Conservation (phyloP, 805 yeast species). For the Saccharomycopsis guyanensis region DNA sequence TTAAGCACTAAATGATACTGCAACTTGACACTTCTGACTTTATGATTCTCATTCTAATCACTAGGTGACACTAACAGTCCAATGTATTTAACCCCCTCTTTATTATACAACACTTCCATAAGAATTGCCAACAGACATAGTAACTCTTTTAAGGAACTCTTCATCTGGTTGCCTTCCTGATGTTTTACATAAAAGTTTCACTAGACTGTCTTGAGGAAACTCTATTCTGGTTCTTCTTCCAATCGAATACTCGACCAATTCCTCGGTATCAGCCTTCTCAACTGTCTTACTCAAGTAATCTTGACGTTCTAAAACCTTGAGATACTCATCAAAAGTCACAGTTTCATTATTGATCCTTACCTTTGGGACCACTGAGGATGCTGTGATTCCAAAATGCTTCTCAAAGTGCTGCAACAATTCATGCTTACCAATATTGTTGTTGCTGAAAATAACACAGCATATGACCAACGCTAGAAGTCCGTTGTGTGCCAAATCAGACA, state of each 20-base stretch:
- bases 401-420: conserved; percentile 34
- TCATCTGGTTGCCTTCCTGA: conserved; percentile 20
- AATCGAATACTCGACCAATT: conserved; percentile 25
- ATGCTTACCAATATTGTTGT: conserved; percentile 32
- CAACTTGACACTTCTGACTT: too few relatives aligned
- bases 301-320: conserved; percentile 24
- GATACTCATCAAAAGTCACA: conserved; percentile 21
- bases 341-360: conserved; percentile 13
- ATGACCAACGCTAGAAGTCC: conserved; percentile 24
- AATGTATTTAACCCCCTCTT: too few relatives aligned
- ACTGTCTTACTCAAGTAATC: conserved; percentile 25
- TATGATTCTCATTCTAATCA: too few relatives aligned
- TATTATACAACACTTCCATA: too few relatives aligned
- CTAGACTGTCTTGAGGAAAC: conserved; percentile 24
- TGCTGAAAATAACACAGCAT: conserved; percentile 23
- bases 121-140: conserved; percentile 14
- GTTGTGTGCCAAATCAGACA: conserved; percentile 20
- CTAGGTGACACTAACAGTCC: too few relatives aligned
- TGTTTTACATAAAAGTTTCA: conserved; percentile 23
- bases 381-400: conserved; percentile 28
- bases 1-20: too few relatives aligned
- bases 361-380: conserved; percentile 1
- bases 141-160: conserved; percentile 13
- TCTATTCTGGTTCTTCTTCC: conserved; percentile 28
- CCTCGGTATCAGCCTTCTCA: conserved; percentile 23